Conservation (phyloP, 495 filamentous ascomycete genomes). For the Penicillium crystallinum region DNA sequence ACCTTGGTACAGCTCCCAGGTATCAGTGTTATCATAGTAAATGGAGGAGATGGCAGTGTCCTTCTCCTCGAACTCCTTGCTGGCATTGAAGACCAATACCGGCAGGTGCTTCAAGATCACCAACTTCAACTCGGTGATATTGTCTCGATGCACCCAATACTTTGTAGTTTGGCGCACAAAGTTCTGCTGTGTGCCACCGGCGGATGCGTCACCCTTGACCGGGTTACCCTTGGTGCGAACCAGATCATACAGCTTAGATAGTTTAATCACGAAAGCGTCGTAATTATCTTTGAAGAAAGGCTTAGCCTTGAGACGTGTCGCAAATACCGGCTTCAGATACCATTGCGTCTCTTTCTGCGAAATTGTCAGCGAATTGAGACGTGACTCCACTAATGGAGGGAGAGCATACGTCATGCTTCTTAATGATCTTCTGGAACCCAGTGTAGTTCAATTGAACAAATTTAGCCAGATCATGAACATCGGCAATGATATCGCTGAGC, state of each 20-base stretch:
- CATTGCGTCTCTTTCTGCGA: slow-evolving; percentile 85
- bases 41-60: slow-evolving; percentile 97
- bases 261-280: slow-evolving; percentile 90
- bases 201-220: slow-evolving; percentile 82
- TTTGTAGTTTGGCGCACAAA: slow-evolving; percentile 98
- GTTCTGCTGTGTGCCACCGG: slow-evolving; percentile 88
- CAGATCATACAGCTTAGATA: slow-evolving; percentile 92
- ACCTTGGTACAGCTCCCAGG: slow-evolving; percentile 88
- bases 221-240: slow-evolving; percentile 91
- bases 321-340: slow-evolving; percentile 92
- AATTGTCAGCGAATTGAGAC: slow-evolving; percentile 10
- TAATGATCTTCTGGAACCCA: slow-evolving; percentile 99
- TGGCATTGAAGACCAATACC: slow-evolving; percentile 94
- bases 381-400: background rate
- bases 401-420: slow-evolving; percentile 90
- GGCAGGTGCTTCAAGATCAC: slow-evolving; percentile 97
- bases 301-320: slow-evolving; percentile 84
- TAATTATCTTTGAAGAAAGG: slow-evolving; percentile 99
- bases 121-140: slow-evolving; percentile 96
- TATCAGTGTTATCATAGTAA: slow-evolving; percentile 93
- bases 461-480: slow-evolving; percentile 97
- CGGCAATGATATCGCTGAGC: slow-evolving; percentile 94
- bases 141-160: slow-evolving; percentile 99
- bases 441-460: slow-evolving; percentile 99
- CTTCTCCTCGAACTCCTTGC: slow-evolving; percentile 86